Evolutionary conservation across 2,329 filamentous ascomycete species (phyloP).

Genomic region (Nemania bipapillata): DNA sequence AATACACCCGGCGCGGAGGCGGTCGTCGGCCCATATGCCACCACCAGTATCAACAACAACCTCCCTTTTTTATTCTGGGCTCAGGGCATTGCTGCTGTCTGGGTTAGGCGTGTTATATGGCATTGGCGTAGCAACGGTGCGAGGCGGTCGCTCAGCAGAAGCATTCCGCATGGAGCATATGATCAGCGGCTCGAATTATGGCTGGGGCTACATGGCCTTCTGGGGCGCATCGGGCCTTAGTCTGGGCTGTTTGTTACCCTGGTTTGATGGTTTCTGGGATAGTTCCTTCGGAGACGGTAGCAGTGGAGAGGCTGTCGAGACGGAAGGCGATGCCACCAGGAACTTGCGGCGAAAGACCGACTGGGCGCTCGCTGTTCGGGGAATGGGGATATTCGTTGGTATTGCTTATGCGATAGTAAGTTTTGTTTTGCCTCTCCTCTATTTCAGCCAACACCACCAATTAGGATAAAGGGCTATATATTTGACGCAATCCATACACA

Average conservation of each 20-base stretch:
- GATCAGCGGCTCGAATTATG: constrained; percentile 55
- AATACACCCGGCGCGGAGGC: constrained; percentile 52
- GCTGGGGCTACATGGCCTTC: constrained; percentile 76
- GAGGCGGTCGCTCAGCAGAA: constrained; percentile 69
- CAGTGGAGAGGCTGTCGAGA: constrained; percentile 45
- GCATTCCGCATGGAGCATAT: constrained; percentile 67
- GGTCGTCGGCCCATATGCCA: constrained; percentile 50
- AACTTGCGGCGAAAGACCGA: constrained; percentile 54
- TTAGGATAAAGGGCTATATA: background rate
- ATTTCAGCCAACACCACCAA: background rate
- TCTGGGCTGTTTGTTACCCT: constrained; percentile 83
- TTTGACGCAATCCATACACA: background rate
- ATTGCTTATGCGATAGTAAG: constrained; percentile 73
- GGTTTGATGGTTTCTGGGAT: constrained; percentile 82
- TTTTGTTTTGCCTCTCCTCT: background rate
- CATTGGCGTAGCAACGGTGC: constrained; percentile 80
- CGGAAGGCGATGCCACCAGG: constrained; percentile 48
- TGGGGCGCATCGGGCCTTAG: constrained; percentile 85
- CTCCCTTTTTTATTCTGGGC: constrained; percentile 61
- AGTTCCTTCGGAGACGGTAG: constrained; percentile 54
- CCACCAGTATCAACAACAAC: constrained; percentile 46
- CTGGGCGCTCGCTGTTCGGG: constrained; percentile 74
- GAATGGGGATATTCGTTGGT: constrained; percentile 70
- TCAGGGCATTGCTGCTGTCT: constrained; percentile 75
- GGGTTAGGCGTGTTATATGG: constrained; percentile 85